These are phyloP conservation scores for Tilletia horrida DNA, from an alignment of 1,284 basidiomycete genomes.

Conservation along the genomic window DNA sequence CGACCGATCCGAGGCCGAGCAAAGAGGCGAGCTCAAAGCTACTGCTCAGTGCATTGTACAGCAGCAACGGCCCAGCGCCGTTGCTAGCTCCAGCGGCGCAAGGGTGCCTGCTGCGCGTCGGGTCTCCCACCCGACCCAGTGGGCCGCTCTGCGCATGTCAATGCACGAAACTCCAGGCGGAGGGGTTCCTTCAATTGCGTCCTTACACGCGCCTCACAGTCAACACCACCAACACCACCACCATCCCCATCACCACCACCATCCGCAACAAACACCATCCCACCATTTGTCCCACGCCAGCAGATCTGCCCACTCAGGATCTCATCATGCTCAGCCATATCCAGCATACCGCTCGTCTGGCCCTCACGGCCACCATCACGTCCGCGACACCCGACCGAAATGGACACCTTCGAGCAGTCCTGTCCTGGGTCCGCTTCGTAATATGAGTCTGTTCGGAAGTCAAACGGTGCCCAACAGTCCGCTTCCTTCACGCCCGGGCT, in stretches of 20 bases:
- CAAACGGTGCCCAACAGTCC: slow-evolving; percentile 51
- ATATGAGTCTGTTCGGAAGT: slow-evolving; percentile 49
- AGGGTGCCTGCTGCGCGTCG: slow-evolving; percentile 6
- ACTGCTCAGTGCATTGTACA: slow-evolving; percentile 16
- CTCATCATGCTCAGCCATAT: background rate
- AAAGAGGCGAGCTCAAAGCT: slow-evolving; percentile 31
- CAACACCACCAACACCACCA: background rate
- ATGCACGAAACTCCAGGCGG: slow-evolving; percentile 19
- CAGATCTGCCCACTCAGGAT: background rate
- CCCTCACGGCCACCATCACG: background rate
- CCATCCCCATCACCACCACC: background rate
- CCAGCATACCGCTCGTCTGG: background rate
- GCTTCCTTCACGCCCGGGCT: slow-evolving; percentile 43
- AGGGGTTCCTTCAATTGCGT: slow-evolving; percentile 17
- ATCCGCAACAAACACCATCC: background rate
- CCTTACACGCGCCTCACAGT: slow-evolving; percentile 15
- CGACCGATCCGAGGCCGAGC: slow-evolving; percentile 23
- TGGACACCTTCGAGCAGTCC: slow-evolving; percentile 53
- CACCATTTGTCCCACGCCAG: background rate
- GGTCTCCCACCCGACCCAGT: slow-evolving; percentile 13
- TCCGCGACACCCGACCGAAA: slow-evolving; percentile 25
- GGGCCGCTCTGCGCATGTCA: slow-evolving; percentile 14
- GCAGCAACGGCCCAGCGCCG: slow-evolving; percentile 9
- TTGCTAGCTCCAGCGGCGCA: background rate
- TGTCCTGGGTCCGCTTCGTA: slow-evolving; percentile 51